These are phyloP conservation scores for Myxozyma vanderwaltii DNA, from an alignment of 805 yeast species.

Conservation along the genomic window DNA sequence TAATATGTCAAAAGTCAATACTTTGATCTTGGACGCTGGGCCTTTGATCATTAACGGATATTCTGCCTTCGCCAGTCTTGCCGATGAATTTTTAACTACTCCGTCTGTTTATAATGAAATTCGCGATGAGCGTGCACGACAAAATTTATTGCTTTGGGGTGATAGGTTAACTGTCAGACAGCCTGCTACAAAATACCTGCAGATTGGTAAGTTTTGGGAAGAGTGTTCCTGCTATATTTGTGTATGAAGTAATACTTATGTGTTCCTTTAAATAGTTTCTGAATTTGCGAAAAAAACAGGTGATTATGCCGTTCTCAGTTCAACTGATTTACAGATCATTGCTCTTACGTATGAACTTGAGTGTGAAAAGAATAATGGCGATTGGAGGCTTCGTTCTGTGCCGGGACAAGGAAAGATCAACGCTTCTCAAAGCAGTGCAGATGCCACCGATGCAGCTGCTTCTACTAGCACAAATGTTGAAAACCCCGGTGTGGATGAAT, in stretches of 20 bases:
- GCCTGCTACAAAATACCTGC: constrained; percentile 66
- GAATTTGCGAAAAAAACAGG: constrained; percentile 87
- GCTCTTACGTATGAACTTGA: constrained; percentile 91
- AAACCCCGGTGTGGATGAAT: not conserved
- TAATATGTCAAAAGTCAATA: constrained; percentile 13
- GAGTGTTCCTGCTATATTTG: too few relatives aligned
- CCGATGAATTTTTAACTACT: constrained; percentile 76
- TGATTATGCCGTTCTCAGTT: constrained; percentile 82
- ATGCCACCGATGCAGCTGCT: not conserved
- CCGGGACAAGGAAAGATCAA: constrained; percentile 54
- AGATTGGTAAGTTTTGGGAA: constrained; percentile 38
- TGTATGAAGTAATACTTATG: too few relatives aligned
- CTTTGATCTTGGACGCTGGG: constrained; percentile 86
- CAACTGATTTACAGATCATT: constrained; percentile 87
- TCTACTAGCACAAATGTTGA: not conserved
- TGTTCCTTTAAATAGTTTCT: too few relatives aligned
- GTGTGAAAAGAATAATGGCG: constrained; percentile 66
- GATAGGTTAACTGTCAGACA: constrained; percentile 68
- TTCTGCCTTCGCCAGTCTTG: constrained; percentile 68
- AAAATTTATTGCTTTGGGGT: constrained; percentile 79
- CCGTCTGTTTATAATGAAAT: constrained; percentile 90
- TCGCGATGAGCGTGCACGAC: constrained; percentile 80
- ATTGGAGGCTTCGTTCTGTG: constrained; percentile 64
- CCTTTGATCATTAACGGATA: constrained; percentile 88
- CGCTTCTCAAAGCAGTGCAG: not conserved